These are phyloP conservation scores for Trichoderma simmonsii DNA, from an alignment of 2,329 filamentous ascomycete species.

Conservation along the genomic window DNA sequence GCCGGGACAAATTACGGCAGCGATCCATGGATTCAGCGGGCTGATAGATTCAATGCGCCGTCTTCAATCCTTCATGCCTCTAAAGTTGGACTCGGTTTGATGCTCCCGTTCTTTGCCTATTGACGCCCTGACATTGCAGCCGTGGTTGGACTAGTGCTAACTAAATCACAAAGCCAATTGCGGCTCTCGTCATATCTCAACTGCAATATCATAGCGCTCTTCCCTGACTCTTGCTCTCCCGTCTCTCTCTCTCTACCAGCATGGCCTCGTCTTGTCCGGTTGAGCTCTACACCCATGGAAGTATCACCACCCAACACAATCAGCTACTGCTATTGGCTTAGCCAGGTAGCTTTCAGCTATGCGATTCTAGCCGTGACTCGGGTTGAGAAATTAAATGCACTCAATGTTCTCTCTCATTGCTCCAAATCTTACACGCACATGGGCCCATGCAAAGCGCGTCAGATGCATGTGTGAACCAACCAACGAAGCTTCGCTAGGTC, in stretches of 20 bases:
- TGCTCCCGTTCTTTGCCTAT: not conserved
- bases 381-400: not conserved
- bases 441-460: not conserved
- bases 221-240: not conserved
- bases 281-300: not conserved
- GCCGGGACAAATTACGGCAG: not conserved
- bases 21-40: not conserved
- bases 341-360: not conserved
- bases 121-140: not conserved
- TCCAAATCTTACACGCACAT: not conserved
- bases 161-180: not conserved
- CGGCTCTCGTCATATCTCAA: not conserved
- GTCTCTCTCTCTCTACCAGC: not conserved
- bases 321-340: not conserved
- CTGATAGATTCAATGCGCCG: not conserved
- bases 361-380: not conserved
- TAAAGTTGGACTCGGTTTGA: not conserved
- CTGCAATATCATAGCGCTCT: not conserved
- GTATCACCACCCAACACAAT: not conserved
- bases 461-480: not conserved
- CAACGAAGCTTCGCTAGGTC: not conserved
- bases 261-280: not conserved
- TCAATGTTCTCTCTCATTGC: not conserved
- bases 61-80: not conserved
- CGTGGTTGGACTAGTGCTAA: not conserved